Conservation (phyloP, 768 basidiomycete genomes). For the Lactifluus pinguis region DNA sequence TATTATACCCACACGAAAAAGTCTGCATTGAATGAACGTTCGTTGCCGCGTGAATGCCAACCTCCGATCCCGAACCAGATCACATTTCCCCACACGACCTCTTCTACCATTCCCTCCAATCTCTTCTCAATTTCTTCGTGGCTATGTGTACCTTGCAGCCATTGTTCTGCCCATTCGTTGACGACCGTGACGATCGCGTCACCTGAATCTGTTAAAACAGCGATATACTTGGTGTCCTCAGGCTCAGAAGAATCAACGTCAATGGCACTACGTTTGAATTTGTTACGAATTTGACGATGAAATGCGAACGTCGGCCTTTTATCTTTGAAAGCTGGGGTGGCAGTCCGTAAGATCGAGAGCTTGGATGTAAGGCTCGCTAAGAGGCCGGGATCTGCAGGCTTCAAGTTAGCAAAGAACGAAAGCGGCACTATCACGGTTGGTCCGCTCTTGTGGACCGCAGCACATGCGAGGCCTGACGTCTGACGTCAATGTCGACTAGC, state of each 20-base stretch:
- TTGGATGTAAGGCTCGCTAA: constrained; percentile 24
- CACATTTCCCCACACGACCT: constrained; percentile 47
- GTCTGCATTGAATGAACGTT: constrained; percentile 40
- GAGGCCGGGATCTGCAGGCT: background rate
- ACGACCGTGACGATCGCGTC: constrained; percentile 16
- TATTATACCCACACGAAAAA: constrained; percentile 46
- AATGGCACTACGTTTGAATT: constrained; percentile 16
- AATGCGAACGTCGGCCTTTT: constrained; percentile 32
- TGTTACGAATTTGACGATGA: constrained; percentile 42
- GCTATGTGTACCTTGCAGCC: background rate
- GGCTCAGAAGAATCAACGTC: background rate
- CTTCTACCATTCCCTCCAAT: constrained; percentile 50
- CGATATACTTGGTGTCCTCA: constrained; percentile 3
- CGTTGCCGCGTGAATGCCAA: constrained; percentile 29
- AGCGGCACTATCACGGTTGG: constrained; percentile 30
- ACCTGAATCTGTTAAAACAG: constrained; percentile 14
- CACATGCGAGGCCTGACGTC: constrained; percentile 44
- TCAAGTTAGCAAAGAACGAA: constrained; percentile 23
- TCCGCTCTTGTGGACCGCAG: constrained; percentile 38
- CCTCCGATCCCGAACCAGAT: constrained; percentile 53
- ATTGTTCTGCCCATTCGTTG: constrained; percentile 19
- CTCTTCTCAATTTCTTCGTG: constrained; percentile 24
- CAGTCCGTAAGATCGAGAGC: constrained; percentile 2
- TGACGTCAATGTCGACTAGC: background rate
- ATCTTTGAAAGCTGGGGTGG: constrained; percentile 31